These are phyloP conservation scores for Cryptosporidium andersoni DNA, from an alignment of 169 alveolate genomes.

Conservation along the genomic window DNA sequence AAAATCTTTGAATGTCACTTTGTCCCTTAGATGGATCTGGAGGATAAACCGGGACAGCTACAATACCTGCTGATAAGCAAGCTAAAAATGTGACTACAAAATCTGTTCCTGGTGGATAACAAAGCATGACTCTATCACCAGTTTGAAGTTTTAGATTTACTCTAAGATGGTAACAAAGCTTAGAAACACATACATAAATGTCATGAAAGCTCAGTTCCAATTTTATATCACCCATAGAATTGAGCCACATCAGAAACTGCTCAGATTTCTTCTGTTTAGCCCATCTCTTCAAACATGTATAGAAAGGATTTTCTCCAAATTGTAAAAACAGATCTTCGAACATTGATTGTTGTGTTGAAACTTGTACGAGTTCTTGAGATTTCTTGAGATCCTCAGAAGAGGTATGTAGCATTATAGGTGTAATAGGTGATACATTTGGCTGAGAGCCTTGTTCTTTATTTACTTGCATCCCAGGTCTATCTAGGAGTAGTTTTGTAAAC, in stretches of 20 bases:
- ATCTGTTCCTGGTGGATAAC: conserved; percentile 71
- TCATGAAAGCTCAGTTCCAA: conserved; percentile 58
- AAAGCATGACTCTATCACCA: conserved; percentile 74
- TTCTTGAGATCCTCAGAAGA: too few species aligned
- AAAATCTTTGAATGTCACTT: conserved; percentile 77
- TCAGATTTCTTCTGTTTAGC: conserved; percentile 19
- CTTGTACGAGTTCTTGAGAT: background rate
- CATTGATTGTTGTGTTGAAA: background rate
- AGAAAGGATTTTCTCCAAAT: conserved; percentile 60
- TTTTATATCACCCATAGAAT: conserved; percentile 37
- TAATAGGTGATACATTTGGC: too few species aligned
- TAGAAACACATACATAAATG: conserved; percentile 53
- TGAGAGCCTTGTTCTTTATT: too few species aligned
- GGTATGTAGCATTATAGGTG: too few species aligned
- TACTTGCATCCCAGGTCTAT: too few species aligned
- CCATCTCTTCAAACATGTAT: conserved; percentile 8
- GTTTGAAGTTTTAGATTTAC: conserved; percentile 70
- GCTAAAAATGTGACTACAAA: conserved; percentile 75
- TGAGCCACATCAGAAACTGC: conserved; percentile 47
- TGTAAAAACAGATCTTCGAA: conserved; percentile 5
- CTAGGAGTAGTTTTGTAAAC: too few species aligned
- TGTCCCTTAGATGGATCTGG: conserved; percentile 78
- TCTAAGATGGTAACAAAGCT: conserved; percentile 60
- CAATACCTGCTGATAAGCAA: conserved; percentile 75
- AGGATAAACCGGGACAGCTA: conserved; percentile 81